Evolutionary conservation across 2,329 filamentous ascomycete species (phyloP), one percentile per base, ranked within the genome.

Genomic region (Calonectria crousiana): DNA sequence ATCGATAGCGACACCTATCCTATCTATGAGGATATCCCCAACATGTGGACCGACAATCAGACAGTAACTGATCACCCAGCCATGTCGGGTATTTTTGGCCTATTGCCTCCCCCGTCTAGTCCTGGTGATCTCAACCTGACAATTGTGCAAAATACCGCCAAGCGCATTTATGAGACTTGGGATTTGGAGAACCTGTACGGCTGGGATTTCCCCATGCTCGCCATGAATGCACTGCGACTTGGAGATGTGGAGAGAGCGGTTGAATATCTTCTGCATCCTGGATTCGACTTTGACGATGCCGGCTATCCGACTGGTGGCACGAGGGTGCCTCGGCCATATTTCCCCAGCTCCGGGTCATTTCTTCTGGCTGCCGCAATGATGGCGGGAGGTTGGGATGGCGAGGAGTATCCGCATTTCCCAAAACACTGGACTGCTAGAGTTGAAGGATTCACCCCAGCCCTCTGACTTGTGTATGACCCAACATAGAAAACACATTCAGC

Each of bases 271-370:
- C 18, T 62, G 10, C 56, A 62, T 41, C 56, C 56, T 1, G 56
- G 41, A 44, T 62, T 62, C 16, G 56, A 62, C 36, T 62, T 41
- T 62, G 56, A 62, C 16, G 56, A 62, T 62, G 56, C 56, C 28
- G 56, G 56, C 20, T 62, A 62, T 23, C 56, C 56, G 20, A 62
- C 56, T 20, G 56, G 56, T 18, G 56, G 56, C 6, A 62, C 56
- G 6, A 62, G 56, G 18, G 56, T 62, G 11, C 56, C 56, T 28
- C 56, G 56, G 3, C 56, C 56, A 28, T 62, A 62, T 30, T 62
- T 62, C 6, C 56, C 56, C 6, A 62, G 56, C 23, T 62, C 56
- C 2, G 56, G 56, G 1, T 41, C 34, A 28, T 62, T 62, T 30
- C 34, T 62, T 5, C n/a, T 62, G 16, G 56, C 56, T 41, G 34